Conservation (phyloP, 2,329 filamentous ascomycete species). For the Aspergillus proliferans region DNA sequence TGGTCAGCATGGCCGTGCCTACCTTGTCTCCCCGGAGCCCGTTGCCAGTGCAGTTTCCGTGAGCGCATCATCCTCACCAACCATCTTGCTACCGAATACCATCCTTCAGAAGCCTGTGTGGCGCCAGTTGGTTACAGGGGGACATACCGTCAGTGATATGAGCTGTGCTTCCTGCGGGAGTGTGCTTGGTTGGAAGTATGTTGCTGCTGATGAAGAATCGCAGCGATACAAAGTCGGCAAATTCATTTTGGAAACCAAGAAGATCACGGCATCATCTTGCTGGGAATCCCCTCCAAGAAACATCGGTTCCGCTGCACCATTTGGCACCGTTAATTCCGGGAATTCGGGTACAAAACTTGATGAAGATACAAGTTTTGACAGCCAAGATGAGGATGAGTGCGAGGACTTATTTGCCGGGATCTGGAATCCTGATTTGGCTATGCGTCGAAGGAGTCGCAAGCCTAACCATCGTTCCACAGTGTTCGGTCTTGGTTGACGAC, state of each 20-base stretch:
- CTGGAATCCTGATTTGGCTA: conserved; percentile 53
- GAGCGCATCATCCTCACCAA: conserved; percentile 21
- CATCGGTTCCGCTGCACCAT: conserved; percentile 2
- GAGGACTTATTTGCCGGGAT: conserved; percentile 59
- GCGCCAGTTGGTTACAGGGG: conserved; percentile 56
- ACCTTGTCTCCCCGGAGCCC: conserved; percentile 50
- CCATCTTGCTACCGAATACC: conserved; percentile 52
- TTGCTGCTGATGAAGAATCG: conserved; percentile 54
- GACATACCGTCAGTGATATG: conserved; percentile 57
- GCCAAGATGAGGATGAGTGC: conserved; percentile 61
- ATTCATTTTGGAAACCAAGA: conserved; percentile 58
- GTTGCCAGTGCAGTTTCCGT: conserved; percentile 24
- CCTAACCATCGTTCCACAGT: conserved; percentile 20
- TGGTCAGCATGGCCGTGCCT: conserved; percentile 58
- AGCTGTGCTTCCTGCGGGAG: conserved; percentile 51
- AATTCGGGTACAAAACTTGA: conserved; percentile 9
- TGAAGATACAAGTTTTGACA: conserved; percentile 53
- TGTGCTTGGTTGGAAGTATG: conserved; percentile 60
- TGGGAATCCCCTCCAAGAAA: conserved; percentile 44
- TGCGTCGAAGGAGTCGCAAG: conserved; percentile 37
- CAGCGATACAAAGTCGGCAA: conserved; percentile 63
- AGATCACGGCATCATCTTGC: conserved; percentile 43
- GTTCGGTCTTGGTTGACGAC: conserved; percentile 11
- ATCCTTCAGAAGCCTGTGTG: conserved; percentile 51
- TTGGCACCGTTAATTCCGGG: background rate